Evolutionary conservation across 192 early-diverging fungal species (phyloP), one percentile per base, ranked within the genome.

Genomic region (Backusella luteola): DNA sequence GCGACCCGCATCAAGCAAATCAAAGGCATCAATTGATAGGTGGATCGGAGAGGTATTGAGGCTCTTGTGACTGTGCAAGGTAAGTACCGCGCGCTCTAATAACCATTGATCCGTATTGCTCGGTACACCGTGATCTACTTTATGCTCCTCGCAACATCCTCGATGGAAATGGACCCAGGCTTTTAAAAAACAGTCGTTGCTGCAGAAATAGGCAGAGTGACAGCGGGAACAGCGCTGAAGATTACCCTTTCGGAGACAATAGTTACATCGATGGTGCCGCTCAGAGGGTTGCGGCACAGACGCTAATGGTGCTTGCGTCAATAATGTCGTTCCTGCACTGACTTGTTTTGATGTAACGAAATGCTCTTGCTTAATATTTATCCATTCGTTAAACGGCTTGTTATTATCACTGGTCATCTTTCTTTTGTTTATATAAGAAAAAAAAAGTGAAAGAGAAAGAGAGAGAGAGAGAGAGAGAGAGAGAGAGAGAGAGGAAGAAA

Each of bases 161-260:
- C 59, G 76, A 42, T 77, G 76, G 52, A 66, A 77, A 39, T 77
- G 69, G 0, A 76, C 56, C 79, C 79, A 80, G 3, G 79, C 79
- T 19, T 80, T 80, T 52, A 69, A 52, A 35, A 80, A 80, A 67
- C 79, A 80, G 2, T 71, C 66, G 14, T 80, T 80, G 21, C 75
- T 76, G 44, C 79, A 80, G 29, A 76, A 80, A 49, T 76, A 80
- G 32, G 79, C 74, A 17, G 79, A 76, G n/a, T 69, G 75, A 34
- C 79, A 80, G n/a, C 75, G 71, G 6, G 71, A 72, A 38, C 79
- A 80, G 42, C 79, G 72, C 73, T 80, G 79, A 36, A 80, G 39
- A 9, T 75, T 53, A 1, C 75, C 67, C 69, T 66, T 49, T 44
- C 67, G 63, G 4, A 80, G 66, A 71, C 79, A 80, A 35, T 69